Evolutionary conservation across 2,329 filamentous ascomycete genomes (phyloP), one percentile per base, ranked within the genome.

Genomic region (Coniochaeta sp.): DNA sequence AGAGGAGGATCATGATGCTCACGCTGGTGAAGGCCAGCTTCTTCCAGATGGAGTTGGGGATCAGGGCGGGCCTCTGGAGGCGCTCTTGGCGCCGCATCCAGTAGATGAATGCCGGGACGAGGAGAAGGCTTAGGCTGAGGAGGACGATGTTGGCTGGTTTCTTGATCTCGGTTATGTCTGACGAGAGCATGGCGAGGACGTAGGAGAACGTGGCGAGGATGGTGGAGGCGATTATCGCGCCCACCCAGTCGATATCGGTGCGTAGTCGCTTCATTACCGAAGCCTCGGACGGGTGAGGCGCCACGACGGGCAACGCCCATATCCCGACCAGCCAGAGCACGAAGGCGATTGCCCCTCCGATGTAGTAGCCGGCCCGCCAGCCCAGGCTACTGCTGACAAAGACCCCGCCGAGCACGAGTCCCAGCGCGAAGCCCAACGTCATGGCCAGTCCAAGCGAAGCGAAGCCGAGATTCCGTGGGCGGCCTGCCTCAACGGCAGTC

Each of bases 41-140:
- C n/a, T 72, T 76, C 85, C 85, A 88, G 0, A 88, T 70, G 0
- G 77, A 79, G 67, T 88, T 87, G 0, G 85, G 85, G 24, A 88
- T 86, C 8, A 88, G 68, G 0, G 83, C 83, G 14, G 83, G 79
- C 6, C 50, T 56, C 16, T 44, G 2, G 73, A 74, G 11, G 74
- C 73, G 0, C 69, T 66, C 12, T 70, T 72, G 56, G 80, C 78
- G 57, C 80, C 81, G 3, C 56, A 84, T 77, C 84, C 84, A 88
- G 11, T 72, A 67, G 50, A 81, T 70, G 66, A 88, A 88, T 0
- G 70, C 65, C 0, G 79, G 78, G 2, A 85, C 68, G 1, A 77
- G 64, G 2, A 73, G 63, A 1, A 77, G 62, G 4, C 77, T 75
- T 3, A 82, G 59, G 1, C 71, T 70, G 0, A 87, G 69, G 2